A percentile compares a stretch with the other conserved stretches of the same genome.
Conservation (phyloP, 2,329 filamentous ascomycete genomes). For the Fusarium sp. region DNA sequence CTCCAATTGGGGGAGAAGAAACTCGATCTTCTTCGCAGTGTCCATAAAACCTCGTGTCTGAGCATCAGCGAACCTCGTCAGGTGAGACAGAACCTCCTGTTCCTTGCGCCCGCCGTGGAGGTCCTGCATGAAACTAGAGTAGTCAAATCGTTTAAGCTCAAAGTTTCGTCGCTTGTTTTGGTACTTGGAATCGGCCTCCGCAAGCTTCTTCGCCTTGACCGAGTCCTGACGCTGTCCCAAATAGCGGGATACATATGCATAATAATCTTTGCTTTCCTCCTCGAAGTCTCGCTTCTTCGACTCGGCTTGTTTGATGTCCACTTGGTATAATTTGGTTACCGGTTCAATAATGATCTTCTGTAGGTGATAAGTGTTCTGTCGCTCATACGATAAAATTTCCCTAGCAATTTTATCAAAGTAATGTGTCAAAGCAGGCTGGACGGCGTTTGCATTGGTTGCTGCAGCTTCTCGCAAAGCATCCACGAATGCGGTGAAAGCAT, state of each 20-base stretch:
- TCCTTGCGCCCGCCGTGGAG: slow-evolving; percentile 99
- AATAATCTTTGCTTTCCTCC: slow-evolving; percentile 98
- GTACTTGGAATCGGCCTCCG: slow-evolving; percentile 95
- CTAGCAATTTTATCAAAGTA: slow-evolving; percentile 97
- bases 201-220: slow-evolving; percentile 95
- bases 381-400: slow-evolving; percentile 89
- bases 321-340: slow-evolving; percentile 86
- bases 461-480: slow-evolving; percentile 88
- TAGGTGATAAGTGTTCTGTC: slow-evolving; percentile 82
- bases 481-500: slow-evolving; percentile 83
- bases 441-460: slow-evolving; percentile 90
- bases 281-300: slow-evolving; percentile 98
- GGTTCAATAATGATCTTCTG: slow-evolving; percentile 96
- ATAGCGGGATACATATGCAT: slow-evolving; percentile 93
- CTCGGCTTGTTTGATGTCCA: slow-evolving; percentile 98
- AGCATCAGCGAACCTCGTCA: slow-evolving; percentile 92
- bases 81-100: slow-evolving; percentile 92
- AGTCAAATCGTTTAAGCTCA: slow-evolving; percentile 97
- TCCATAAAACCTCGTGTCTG: slow-evolving; percentile 85
- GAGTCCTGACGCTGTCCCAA: slow-evolving; percentile 96
- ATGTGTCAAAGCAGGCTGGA: slow-evolving; percentile 96
- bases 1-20: slow-evolving; percentile 86
- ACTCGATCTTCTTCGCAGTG: slow-evolving; percentile 87
- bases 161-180: slow-evolving; percentile 93
- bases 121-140: slow-evolving; percentile 99